Percentiles rank a stretch among this genome's conserved stretches.
Evolutionary conservation across 768 basidiomycete genomes (phyloP).

Genomic region (Leccinum sublutescens): DNA sequence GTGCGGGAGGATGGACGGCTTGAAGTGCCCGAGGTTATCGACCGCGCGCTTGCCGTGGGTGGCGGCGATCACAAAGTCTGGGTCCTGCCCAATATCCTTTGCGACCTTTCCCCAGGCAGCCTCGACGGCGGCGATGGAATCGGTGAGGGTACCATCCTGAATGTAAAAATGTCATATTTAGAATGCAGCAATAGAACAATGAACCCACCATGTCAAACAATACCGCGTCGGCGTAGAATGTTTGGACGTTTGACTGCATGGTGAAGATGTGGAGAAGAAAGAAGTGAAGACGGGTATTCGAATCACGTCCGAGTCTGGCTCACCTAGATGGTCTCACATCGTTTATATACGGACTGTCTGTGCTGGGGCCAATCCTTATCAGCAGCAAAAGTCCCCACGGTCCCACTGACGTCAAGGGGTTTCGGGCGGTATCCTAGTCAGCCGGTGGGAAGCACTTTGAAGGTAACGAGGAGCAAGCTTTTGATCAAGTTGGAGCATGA

Average conservation of each 20-base stretch:
- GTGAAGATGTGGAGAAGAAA: background rate
- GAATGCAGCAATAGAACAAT: background rate
- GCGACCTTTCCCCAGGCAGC: slow-evolving; percentile 77
- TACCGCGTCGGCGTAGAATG: slow-evolving; percentile 55
- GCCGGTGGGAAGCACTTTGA: slow-evolving; percentile 1
- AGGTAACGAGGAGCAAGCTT: slow-evolving; percentile 6
- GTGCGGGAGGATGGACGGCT: slow-evolving; percentile 51
- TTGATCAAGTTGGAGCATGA: background rate
- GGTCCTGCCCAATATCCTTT: slow-evolving; percentile 64
- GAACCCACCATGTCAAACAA: slow-evolving; percentile 64
- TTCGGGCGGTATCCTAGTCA: background rate
- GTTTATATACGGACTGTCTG: slow-evolving; percentile 23
- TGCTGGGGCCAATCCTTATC: slow-evolving; percentile 4
- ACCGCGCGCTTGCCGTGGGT: slow-evolving; percentile 80
- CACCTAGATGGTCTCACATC: background rate
- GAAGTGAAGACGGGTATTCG: slow-evolving; percentile 2
- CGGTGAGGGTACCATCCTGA: slow-evolving; percentile 70
- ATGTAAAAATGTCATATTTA: slow-evolving; percentile 24
- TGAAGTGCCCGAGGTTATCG: slow-evolving; percentile 67
- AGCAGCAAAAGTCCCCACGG: background rate
- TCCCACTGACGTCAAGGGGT: slow-evolving; percentile 33
- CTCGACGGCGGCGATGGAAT: slow-evolving; percentile 72
- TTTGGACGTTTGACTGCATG: slow-evolving; percentile 29
- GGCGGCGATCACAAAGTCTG: slow-evolving; percentile 63
- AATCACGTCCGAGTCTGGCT: slow-evolving; percentile 11